Evolutionary conservation across 352 stramenopile genomes (phyloP).

Genomic region (Globisporangium nagaii): DNA sequence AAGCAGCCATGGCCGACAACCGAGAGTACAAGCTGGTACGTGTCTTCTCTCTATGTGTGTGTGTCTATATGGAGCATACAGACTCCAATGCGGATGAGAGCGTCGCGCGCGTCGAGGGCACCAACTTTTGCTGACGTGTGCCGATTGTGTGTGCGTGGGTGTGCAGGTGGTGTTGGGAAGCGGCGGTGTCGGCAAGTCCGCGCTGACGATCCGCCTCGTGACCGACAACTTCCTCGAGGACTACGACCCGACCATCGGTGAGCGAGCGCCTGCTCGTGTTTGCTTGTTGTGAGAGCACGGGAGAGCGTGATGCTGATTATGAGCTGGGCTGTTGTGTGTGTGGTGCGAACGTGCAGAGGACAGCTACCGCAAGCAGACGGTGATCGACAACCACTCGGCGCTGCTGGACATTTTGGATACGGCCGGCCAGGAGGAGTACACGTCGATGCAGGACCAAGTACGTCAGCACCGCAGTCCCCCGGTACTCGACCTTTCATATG

Average conservation of each 20-base stretch:
- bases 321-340: not conserved
- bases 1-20: constrained; percentile 47
- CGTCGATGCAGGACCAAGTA: constrained; percentile 88
- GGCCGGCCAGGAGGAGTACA: constrained; percentile 90
- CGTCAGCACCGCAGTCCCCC: not conserved
- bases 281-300: not conserved
- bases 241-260: constrained; percentile 90
- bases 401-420: constrained; percentile 91
- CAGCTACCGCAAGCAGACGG: constrained; percentile 89
- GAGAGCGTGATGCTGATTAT: not conserved
- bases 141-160: not conserved
- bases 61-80: not conserved
- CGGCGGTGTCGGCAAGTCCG: constrained; percentile 89
- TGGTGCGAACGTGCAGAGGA: constrained; percentile 56
- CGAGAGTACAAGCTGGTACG: constrained; percentile 83
- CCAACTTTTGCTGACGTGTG: not conserved
- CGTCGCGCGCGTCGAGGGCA: no score
- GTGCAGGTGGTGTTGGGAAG: constrained; percentile 82
- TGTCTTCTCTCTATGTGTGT: not conserved
- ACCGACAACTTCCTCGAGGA: constrained; percentile 92
- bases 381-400: constrained; percentile 76
- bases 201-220: constrained; percentile 90
- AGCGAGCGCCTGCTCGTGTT: constrained; percentile 1
- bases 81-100: no score
- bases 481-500: no score